phyloP scores from a whole-genome alignment of 1,284 basidiomycete genomes.

The Cutaneotrichosporon spelunceum region DNA sequence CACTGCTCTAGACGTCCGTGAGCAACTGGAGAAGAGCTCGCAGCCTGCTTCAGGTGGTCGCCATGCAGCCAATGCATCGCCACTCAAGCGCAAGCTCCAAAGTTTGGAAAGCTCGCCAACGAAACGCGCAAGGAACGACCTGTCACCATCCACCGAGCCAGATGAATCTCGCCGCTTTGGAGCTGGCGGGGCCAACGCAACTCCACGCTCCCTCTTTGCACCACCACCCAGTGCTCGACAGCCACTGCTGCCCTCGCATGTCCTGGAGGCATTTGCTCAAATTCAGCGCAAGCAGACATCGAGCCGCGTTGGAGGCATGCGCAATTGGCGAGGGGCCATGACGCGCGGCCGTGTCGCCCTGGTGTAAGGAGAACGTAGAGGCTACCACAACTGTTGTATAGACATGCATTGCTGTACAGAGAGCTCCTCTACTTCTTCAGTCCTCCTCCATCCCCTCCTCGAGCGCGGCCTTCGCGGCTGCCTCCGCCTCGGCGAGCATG shows the following conservation, averaged over 20 bases:
- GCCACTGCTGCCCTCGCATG: conserved; percentile 73
- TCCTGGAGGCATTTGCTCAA: conserved; percentile 79
- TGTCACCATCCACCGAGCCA: not conserved
- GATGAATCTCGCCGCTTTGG: not conserved
- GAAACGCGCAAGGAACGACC: conserved; percentile 56
- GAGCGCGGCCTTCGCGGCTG: conserved; percentile 80
- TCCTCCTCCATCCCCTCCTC: conserved; percentile 77
- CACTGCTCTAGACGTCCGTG: conserved; percentile 69
- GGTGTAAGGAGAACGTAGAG: conserved; percentile 57
- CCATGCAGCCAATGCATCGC: conserved; percentile 15
- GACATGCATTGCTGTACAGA: conserved; percentile 51
- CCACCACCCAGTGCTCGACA: conserved; percentile 74
- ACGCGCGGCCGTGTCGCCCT: conserved; percentile 73
- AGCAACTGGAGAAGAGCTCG: conserved; percentile 32
- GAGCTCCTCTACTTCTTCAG: conserved; percentile 54
- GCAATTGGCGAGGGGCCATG: conserved; percentile 79
- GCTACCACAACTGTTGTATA: conserved; percentile 18
- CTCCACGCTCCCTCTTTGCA: conserved; percentile 65
- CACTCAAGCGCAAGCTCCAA: conserved; percentile 29
- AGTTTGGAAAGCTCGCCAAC: conserved; percentile 48
- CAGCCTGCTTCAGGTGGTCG: conserved; percentile 15
- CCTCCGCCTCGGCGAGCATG: conserved; percentile 78
- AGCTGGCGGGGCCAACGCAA: not conserved
- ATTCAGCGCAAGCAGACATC: conserved; percentile 82
- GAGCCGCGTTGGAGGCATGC: conserved; percentile 73